Evolutionary conservation across 2,329 filamentous ascomycete genomes (phyloP).

Genomic region (Aureobasidium sp.): DNA sequence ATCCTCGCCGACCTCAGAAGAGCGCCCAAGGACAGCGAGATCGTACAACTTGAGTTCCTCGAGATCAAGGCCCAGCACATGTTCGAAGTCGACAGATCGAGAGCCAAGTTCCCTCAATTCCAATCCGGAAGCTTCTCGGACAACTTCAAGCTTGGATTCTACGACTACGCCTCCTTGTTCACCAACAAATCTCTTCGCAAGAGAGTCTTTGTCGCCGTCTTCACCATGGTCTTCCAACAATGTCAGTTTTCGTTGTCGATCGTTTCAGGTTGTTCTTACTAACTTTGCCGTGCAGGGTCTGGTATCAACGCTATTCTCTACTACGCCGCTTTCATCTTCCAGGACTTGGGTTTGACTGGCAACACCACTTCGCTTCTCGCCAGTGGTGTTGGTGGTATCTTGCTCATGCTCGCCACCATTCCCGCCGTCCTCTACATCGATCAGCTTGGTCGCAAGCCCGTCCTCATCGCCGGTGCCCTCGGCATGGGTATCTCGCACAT

Average conservation of each 20-base stretch:
- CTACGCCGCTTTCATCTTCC: slow-evolving; percentile 42
- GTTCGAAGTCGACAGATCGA: slow-evolving; percentile 20
- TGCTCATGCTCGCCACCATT: slow-evolving; percentile 58
- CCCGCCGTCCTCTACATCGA: slow-evolving; percentile 59
- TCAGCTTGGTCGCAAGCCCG: slow-evolving; percentile 53
- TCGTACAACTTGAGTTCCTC: slow-evolving; percentile 22
- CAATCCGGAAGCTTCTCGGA: slow-evolving; percentile 20
- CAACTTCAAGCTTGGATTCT: slow-evolving; percentile 10
- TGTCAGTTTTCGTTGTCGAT: background rate
- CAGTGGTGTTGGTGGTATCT: slow-evolving; percentile 60
- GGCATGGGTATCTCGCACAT: slow-evolving; percentile 65
- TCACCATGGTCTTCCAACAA: slow-evolving; percentile 12
- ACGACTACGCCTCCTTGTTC: slow-evolving; percentile 11
- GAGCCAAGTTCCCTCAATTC: slow-evolving; percentile 28
- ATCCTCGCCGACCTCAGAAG: slow-evolving; percentile 20
- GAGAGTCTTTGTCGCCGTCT: slow-evolving; percentile 9
- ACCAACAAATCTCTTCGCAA: slow-evolving; percentile 12
- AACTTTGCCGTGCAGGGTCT: background rate
- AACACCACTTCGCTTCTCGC: slow-evolving; percentile 49
- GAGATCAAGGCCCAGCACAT: slow-evolving; percentile 23
- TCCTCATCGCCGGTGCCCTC: slow-evolving; percentile 54
- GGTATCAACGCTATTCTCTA: slow-evolving; percentile 39
- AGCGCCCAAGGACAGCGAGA: slow-evolving; percentile 16
- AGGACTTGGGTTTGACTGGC: slow-evolving; percentile 33
- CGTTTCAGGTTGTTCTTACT: background rate